Conservation (phyloP, 1,139 yeast genomes). For the Yamadazyma sp. region DNA sequence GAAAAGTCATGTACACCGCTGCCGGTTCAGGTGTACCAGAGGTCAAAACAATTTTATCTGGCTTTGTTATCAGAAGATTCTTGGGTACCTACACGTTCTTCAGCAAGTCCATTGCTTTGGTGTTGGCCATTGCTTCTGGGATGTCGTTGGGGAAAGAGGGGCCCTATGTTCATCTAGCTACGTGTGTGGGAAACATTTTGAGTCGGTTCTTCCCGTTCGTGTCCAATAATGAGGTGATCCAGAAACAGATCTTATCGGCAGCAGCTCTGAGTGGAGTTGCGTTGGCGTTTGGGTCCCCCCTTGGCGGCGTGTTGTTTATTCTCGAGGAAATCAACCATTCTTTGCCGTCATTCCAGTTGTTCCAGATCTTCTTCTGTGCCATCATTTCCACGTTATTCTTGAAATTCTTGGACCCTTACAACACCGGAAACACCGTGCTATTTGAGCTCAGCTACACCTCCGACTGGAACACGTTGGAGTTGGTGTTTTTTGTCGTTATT, state of each 20-base stretch:
- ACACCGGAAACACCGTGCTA: slow-evolving; percentile 61
- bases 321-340: slow-evolving; percentile 66
- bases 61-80: slow-evolving; percentile 55
- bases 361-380: slow-evolving; percentile 62
- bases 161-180: slow-evolving; percentile 70
- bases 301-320: slow-evolving; percentile 67
- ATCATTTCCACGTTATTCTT: slow-evolving; percentile 56
- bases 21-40: slow-evolving; percentile 69
- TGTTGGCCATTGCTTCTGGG: slow-evolving; percentile 66
- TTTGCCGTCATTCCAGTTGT: slow-evolving; percentile 57
- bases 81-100: slow-evolving; percentile 56
- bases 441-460: slow-evolving; percentile 56
- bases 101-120: slow-evolving; percentile 50
- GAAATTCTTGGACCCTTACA: slow-evolving; percentile 60
- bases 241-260: slow-evolving; percentile 61
- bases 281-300: slow-evolving; percentile 67
- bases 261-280: slow-evolving; percentile 72
- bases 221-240: slow-evolving; percentile 50
- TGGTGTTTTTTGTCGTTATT: slow-evolving; percentile 46
- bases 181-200: slow-evolving; percentile 62
- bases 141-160: slow-evolving; percentile 70
- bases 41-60: slow-evolving; percentile 56
- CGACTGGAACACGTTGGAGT: slow-evolving; percentile 55
- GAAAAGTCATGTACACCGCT: slow-evolving; percentile 50
- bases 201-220: slow-evolving; percentile 53